These are phyloP conservation scores for Alopecurus myosuroides DNA, from an alignment of 176 grass and related monocot genomes.

Conservation along the genomic window DNA sequence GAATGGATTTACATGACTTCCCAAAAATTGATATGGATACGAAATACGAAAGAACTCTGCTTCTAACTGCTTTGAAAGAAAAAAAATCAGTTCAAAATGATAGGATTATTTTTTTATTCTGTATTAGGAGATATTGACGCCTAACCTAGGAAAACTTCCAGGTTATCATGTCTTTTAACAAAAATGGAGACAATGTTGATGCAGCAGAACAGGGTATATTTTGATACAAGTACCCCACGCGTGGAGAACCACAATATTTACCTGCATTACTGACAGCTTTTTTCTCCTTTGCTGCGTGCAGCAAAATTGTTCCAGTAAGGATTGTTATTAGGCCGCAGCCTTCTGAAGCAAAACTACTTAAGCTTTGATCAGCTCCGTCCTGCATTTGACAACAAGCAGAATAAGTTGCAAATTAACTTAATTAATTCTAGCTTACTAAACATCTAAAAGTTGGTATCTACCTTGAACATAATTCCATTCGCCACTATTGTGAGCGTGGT, in stretches of 20 bases:
- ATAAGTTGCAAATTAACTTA: slow-evolving; percentile 9
- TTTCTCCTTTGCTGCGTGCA: slow-evolving; percentile 72
- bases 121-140: not conserved
- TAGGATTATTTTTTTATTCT: too few species aligned
- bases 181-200: not conserved
- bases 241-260: not conserved
- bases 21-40: not conserved
- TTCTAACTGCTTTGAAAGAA: not conserved
- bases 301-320: slow-evolving; percentile 82
- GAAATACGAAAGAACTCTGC: not conserved
- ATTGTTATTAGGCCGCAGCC: slow-evolving; percentile 86
- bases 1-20: not conserved
- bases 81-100: not conserved
- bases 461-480: slow-evolving; percentile 99
- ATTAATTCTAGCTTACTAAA: slow-evolving; percentile 15
- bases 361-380: slow-evolving; percentile 81
- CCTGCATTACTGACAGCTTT: slow-evolving; percentile 53
- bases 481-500: slow-evolving; percentile 91
- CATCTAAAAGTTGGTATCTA: slow-evolving; percentile 3
- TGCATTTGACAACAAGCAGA: slow-evolving; percentile 28
- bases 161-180: not conserved
- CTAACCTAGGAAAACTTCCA: not conserved
- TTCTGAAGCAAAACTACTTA: slow-evolving; percentile 86
- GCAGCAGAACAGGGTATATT: not conserved
- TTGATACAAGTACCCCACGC: not conserved